Evolutionary conservation across 2,329 filamentous ascomycete species (phyloP), one percentile per base, ranked within the genome.

Genomic region (Colletotrichum chrysophilum): DNA sequence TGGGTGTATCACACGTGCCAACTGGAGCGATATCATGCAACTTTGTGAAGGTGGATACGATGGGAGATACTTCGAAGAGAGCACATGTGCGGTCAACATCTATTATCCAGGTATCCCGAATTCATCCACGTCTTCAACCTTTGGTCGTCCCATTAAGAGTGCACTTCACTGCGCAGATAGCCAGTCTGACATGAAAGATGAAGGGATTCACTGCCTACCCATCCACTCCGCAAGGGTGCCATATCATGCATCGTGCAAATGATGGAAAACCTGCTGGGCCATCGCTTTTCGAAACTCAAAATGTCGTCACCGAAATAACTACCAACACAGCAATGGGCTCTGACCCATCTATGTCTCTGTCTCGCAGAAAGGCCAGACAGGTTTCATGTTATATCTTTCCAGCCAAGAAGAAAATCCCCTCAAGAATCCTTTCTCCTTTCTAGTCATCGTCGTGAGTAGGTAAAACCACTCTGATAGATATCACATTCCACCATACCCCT

Each of bases 321-420:
- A n/a, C 38, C 38, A 43, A n/a, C 38, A 43, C 18, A 2, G 5
- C 18, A 43, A 43, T 2, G 38, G 18, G 5, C 38, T 43, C 38
- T 43, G 5, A 18, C n/a, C n/a, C 43, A 48, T 48, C 43, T 48
- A 48, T 13, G 43, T 48, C 5, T 13, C 6, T 48, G 0, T 13
- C 3, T 13, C 5, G 4, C 43, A 12, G 18, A 48, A 48, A 48
- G 43, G n/a, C 1, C 5, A 48, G 9, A 0, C 38, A 48, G 18
- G 9, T 10, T 48, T 0, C 3, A 0, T 48, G 43, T 12, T 2
- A 48, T 7, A 13, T 48, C 43, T 48, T 2, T 48, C n/a, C 43
- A 3, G 43, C 2, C n/a, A 21, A n/a, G 5, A 18, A 21, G 0
- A 0, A 48, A 48, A 21, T 21, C 43, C 2, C 13, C 2, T 3